Conservation (phyloP, 495 filamentous ascomycete genomes). For the Rhypophila decipiens region DNA sequence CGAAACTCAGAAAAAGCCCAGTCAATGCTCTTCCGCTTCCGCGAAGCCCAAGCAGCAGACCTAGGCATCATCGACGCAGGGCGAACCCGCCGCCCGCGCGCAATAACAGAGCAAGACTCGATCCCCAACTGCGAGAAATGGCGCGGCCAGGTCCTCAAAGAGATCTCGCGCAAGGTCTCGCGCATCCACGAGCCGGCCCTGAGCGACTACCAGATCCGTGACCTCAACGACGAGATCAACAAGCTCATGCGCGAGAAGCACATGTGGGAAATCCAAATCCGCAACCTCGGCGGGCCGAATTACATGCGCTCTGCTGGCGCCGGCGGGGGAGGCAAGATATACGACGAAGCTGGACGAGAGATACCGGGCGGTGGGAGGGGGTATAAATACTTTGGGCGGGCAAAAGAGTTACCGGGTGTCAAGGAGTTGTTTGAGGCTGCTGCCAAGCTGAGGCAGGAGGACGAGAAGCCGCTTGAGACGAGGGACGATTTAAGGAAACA, state of each 20-base stretch:
- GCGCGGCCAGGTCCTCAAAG: constrained; percentile 95
- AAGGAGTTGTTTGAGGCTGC: constrained; percentile 91
- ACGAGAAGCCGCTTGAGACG: constrained; percentile 53
- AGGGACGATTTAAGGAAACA: constrained; percentile 65
- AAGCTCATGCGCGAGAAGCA: constrained; percentile 98
- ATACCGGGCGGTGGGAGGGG: constrained; percentile 86
- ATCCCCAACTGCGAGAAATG: constrained; percentile 94
- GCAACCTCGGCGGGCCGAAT: constrained; percentile 89
- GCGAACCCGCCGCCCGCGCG: constrained; percentile 83
- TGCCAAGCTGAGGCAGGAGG: constrained; percentile 46
- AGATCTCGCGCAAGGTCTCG: constrained; percentile 91
- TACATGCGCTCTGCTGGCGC: constrained; percentile 98
- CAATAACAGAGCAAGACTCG: constrained; percentile 73
- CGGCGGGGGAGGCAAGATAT: constrained; percentile 75
- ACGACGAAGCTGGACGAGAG: constrained; percentile 88
- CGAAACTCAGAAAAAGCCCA: constrained; percentile 96
- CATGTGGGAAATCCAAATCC: constrained; percentile 96
- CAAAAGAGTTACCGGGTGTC: constrained; percentile 85
- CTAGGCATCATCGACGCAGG: constrained; percentile 91
- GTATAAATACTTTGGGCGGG: constrained; percentile 80
- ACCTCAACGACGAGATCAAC: constrained; percentile 99
- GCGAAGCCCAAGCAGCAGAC: constrained; percentile 93
- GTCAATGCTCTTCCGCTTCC: constrained; percentile 99
- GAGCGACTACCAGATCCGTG: constrained; percentile 92
- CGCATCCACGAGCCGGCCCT: constrained; percentile 87